Evolutionary conservation across 2,329 filamentous ascomycete species (phyloP).

Genomic region (Penicillium aurantiogriseum): DNA sequence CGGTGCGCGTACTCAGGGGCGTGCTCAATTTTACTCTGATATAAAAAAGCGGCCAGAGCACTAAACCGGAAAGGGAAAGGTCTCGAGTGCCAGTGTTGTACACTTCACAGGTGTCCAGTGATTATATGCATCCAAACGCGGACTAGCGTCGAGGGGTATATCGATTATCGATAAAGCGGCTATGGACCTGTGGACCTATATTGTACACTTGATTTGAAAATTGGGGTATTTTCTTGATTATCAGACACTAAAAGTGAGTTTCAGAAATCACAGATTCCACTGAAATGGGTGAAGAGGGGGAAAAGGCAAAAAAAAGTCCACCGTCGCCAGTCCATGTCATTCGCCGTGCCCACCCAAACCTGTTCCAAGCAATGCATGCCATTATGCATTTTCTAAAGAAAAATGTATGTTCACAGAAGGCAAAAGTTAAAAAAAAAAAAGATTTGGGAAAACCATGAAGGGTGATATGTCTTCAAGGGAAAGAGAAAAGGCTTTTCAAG

Average conservation of each 20-base stretch:
- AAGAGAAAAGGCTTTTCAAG: slow-evolving; percentile 2
- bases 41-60: too few species aligned
- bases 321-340: slow-evolving; percentile 26
- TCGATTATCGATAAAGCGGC: slow-evolving; percentile 1
- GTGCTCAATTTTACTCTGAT: too few species aligned
- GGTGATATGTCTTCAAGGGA: slow-evolving; percentile 5
- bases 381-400: slow-evolving; percentile 33
- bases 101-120: background rate
- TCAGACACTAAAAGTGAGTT: slow-evolving; percentile 13
- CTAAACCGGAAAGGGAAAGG: too few species aligned
- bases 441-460: slow-evolving; percentile 4
- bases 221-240: slow-evolving; percentile 11
- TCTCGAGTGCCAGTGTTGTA: too few species aligned
- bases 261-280: slow-evolving; percentile 13
- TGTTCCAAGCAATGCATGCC: slow-evolving; percentile 30
- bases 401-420: slow-evolving; percentile 28
- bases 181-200: background rate
- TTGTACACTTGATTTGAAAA: background rate
- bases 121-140: background rate
- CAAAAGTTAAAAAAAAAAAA: slow-evolving; percentile 13
- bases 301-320: slow-evolving; percentile 12
- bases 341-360: slow-evolving; percentile 28
- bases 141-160: background rate
- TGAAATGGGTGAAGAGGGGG: slow-evolving; percentile 7
- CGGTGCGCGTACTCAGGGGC: too few species aligned